Evolutionary conservation across 306 rosid species (phyloP).

Genomic region (Prunus fruticosa): DNA sequence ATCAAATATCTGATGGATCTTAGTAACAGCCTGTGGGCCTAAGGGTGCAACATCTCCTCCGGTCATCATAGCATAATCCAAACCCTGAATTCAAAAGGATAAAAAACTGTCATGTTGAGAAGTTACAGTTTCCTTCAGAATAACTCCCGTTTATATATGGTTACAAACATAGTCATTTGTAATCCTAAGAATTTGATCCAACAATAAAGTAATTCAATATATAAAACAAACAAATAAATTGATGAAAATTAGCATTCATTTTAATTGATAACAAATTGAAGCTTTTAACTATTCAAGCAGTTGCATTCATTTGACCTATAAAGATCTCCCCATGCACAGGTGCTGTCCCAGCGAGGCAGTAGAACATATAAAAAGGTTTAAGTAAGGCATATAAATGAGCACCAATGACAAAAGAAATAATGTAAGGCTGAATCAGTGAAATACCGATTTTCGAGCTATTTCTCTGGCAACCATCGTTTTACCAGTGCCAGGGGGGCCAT

Average conservation of each 20-base stretch:
- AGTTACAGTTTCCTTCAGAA: neutral
- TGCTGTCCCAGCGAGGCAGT: neutral
- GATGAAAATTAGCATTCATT: neutral
- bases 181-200: neutral
- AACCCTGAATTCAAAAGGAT: conserved; percentile 52
- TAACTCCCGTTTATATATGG: neutral
- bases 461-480: conserved; percentile 99
- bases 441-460: conserved; percentile 92
- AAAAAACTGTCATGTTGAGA: neutral
- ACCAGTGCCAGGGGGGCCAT: conserved; percentile 99
- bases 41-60: conserved; percentile 99
- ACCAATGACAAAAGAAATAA: neutral
- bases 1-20: conserved; percentile 97
- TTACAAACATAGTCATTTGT: neutral
- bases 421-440: conserved; percentile 8
- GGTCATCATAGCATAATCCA: conserved; percentile 99
- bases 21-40: conserved; percentile 95
- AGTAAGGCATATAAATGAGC: conserved; percentile 8
- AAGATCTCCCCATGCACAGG: neutral
- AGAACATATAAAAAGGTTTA: neutral
- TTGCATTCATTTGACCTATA: neutral
- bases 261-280: neutral
- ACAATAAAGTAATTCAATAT: neutral
- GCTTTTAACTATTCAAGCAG: neutral
- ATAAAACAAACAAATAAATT: neutral